These are phyloP conservation scores for Thinopyrum obtusiflorum DNA, from an alignment of 202 grass and related monocot species.

Conservation along the genomic window DNA sequence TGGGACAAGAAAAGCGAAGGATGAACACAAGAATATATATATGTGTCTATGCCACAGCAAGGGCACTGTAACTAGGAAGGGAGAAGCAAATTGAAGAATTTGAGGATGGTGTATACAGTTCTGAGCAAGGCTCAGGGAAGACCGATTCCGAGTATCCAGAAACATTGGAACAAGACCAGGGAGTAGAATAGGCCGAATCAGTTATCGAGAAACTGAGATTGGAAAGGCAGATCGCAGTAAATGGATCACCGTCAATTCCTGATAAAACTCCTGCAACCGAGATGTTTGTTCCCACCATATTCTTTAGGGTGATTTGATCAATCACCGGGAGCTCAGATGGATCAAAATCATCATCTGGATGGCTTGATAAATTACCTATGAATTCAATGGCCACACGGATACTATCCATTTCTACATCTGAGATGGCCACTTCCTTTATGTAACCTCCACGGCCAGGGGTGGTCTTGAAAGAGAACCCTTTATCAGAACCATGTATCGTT, in stretches of 20 bases:
- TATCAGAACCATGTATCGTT: constrained; percentile 48
- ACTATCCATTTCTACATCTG: constrained; percentile 59
- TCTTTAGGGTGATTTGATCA: constrained; percentile 61
- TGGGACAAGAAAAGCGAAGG: constrained; percentile 21
- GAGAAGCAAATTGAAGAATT: constrained; percentile 72
- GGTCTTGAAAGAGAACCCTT: constrained; percentile 72
- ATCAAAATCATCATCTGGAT: constrained; percentile 63
- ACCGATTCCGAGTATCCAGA: constrained; percentile 76
- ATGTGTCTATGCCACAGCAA: constrained; percentile 51
- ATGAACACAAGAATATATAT: constrained; percentile 47
- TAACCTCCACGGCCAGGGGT: constrained; percentile 67
- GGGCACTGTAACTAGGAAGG: constrained; percentile 38
- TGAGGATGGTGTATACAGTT: constrained; percentile 47
- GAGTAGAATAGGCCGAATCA: constrained; percentile 25
- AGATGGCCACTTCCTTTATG: constrained; percentile 56
- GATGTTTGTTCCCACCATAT: constrained; percentile 69
- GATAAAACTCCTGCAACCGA: constrained; percentile 61
- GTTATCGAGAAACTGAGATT: constrained; percentile 55
- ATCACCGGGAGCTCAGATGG: constrained; percentile 52
- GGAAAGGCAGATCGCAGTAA: constrained; percentile 72
- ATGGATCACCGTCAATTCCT: constrained; percentile 62
- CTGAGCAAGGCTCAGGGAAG: constrained; percentile 60
- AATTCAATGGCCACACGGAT: constrained; percentile 70
- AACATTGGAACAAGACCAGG: constrained; percentile 84
- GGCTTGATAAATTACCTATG: constrained; percentile 51